phyloP scores from a whole-genome alignment of 148 eudicot genomes.

The Camellia japonica region DNA sequence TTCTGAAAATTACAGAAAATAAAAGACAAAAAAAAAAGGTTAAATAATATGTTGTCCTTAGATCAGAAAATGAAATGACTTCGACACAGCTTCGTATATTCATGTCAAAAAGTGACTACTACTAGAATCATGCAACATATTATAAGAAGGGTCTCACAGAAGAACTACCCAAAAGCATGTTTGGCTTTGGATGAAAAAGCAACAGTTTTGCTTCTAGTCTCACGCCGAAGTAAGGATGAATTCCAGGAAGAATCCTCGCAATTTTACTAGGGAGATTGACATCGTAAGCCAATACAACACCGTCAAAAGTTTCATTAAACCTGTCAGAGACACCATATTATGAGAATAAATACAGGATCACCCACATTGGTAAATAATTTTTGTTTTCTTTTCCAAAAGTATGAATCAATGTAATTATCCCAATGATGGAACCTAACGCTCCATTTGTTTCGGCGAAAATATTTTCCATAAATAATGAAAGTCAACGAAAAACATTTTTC shows the following conservation, averaged over 20 bases:
- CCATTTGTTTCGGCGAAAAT: no score
- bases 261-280: slow-evolving; percentile 26
- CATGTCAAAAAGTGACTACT: not conserved
- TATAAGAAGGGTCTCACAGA: no score
- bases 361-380: no score
- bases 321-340: slow-evolving; percentile 27
- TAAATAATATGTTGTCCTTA: no score
- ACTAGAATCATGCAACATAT: not conserved
- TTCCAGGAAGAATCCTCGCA: slow-evolving; percentile 45
- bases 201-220: slow-evolving; percentile 51
- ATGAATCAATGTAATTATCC: no score
- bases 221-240: slow-evolving; percentile 40
- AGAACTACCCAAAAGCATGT: slow-evolving; percentile 61
- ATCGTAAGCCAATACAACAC: slow-evolving; percentile 63
- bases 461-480: no score
- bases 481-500: no score
- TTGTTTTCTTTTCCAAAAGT: no score
- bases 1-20: no score
- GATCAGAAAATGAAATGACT: not conserved
- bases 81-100: no score
- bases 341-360: not conserved
- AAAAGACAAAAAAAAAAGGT: no score
- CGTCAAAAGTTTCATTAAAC: slow-evolving; percentile 22
- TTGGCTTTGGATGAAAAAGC: slow-evolving; percentile 71
- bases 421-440: no score